A percentile compares a stretch with the other conserved stretches of the same genome.
These are phyloP conservation scores for Colletotrichum sp. DNA, from an alignment of 2,329 filamentous ascomycete genomes.

Conservation along the genomic window DNA sequence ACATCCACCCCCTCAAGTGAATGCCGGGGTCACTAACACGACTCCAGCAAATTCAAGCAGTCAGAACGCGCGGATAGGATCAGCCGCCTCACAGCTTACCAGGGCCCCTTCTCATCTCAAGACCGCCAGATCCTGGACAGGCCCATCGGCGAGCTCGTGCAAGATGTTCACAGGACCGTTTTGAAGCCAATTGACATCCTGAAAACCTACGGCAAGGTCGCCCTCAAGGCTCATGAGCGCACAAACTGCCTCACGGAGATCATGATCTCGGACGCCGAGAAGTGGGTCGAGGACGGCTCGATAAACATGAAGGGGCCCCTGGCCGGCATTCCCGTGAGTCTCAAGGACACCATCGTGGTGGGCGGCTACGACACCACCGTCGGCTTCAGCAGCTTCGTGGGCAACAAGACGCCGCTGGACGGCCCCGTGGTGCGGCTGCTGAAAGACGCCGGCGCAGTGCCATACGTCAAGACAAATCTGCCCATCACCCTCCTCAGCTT, in stretches of 20 bases:
- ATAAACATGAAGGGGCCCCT: constrained; percentile 81
- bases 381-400: constrained; percentile 76
- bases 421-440: constrained; percentile 77
- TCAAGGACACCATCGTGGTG: constrained; percentile 83
- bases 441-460: constrained; percentile 87
- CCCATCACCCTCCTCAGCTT: constrained; percentile 88
- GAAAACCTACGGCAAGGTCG: constrained; percentile 86
- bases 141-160: constrained; percentile 79
- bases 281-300: constrained; percentile 64
- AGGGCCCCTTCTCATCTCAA: constrained; percentile 63
- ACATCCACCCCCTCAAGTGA: neutral
- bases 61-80: constrained; percentile 75
- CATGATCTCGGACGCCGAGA: constrained; percentile 78
- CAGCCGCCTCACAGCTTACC: constrained; percentile 69
- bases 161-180: constrained; percentile 74
- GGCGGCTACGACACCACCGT: constrained; percentile 84
- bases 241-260: constrained; percentile 93
- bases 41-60: constrained; percentile 76
- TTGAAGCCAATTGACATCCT: constrained; percentile 75
- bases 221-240: constrained; percentile 80
- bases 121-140: constrained; percentile 74
- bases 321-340: constrained; percentile 83
- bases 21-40: constrained; percentile 30
- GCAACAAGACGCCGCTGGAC: constrained; percentile 70
- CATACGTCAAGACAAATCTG: constrained; percentile 91